Conservation (phyloP, 257 asterid genomes). For the Nicotiana paniculata region DNA sequence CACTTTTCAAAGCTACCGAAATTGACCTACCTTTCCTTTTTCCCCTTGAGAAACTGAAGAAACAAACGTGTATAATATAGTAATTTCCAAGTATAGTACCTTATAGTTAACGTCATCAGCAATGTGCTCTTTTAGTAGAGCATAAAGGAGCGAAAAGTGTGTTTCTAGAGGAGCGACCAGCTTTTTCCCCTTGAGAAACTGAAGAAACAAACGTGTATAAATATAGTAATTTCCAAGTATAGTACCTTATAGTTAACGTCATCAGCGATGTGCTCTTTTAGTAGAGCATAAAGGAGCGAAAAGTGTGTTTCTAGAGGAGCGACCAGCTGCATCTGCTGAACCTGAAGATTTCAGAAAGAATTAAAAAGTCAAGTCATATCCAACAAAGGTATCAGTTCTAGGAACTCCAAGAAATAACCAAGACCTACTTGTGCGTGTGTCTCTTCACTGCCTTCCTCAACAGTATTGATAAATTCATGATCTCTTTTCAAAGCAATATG, state of each 20-base stretch:
- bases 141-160: slow-evolving; percentile 68
- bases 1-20: not conserved
- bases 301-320: slow-evolving; percentile 82
- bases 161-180: slow-evolving; percentile 75
- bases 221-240: not conserved
- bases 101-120: slow-evolving; percentile 83
- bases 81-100: slow-evolving; percentile 31
- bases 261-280: slow-evolving; percentile 79
- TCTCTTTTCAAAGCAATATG: slow-evolving; percentile 91
- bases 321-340: slow-evolving; percentile 72
- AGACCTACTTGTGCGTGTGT: slow-evolving; percentile 74
- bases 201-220: not conserved
- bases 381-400: not conserved
- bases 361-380: not conserved
- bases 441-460: slow-evolving; percentile 90
- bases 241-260: slow-evolving; percentile 83
- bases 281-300: slow-evolving; percentile 55
- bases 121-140: slow-evolving; percentile 69
- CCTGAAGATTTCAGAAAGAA: slow-evolving; percentile 40
- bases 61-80: not conserved
- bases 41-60: not conserved
- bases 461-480: slow-evolving; percentile 86
- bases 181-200: slow-evolving; percentile 28
- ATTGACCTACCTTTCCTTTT: not conserved
- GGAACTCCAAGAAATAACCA: not conserved